These are phyloP conservation scores for Irpex sp. DNA, from an alignment of 1,284 basidiomycete species.

Conservation along the genomic window DNA sequence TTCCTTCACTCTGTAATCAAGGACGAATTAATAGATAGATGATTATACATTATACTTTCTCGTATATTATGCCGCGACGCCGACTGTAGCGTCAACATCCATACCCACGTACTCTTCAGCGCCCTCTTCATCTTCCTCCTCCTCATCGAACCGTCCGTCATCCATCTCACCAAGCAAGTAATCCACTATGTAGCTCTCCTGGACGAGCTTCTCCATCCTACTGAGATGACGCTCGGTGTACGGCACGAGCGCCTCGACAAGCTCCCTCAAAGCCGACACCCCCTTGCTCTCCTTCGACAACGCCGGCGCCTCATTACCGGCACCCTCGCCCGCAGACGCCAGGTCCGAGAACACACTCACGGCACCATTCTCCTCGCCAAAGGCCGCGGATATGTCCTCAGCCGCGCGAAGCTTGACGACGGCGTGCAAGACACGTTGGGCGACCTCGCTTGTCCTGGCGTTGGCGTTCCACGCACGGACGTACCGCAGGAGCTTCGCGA, in stretches of 20 bases:
- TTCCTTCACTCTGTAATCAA: background rate
- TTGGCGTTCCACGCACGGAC: conserved; percentile 94
- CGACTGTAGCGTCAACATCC: conserved; percentile 23
- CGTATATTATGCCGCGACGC: conserved; percentile 14
- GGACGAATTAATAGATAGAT: background rate
- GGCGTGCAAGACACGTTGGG: conserved; percentile 84
- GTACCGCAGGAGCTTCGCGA: conserved; percentile 81
- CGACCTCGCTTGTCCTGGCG: conserved; percentile 81
- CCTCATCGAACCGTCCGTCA: conserved; percentile 60
- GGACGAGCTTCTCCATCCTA: conserved; percentile 81
- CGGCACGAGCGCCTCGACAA: conserved; percentile 84
- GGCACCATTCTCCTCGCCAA: conserved; percentile 32
- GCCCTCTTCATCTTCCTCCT: conserved; percentile 41
- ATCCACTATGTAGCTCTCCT: conserved; percentile 93
- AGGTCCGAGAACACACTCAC: conserved; percentile 15
- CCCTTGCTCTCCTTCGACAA: conserved; percentile 22
- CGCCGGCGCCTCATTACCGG: conserved; percentile 20
- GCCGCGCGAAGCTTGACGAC: conserved; percentile 74
- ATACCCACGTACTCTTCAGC: conserved; percentile 17
- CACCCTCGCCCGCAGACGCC: conserved; percentile 29
- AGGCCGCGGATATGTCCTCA: conserved; percentile 74
- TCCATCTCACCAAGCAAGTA: conserved; percentile 94
- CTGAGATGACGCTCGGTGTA: conserved; percentile 92
- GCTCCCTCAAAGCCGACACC: conserved; percentile 58
- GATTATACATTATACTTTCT: background rate